Evolutionary conservation across 306 rosid genomes (phyloP), one percentile per base, ranked within the genome.

Genomic region (Cucurbita argyrosperma): DNA sequence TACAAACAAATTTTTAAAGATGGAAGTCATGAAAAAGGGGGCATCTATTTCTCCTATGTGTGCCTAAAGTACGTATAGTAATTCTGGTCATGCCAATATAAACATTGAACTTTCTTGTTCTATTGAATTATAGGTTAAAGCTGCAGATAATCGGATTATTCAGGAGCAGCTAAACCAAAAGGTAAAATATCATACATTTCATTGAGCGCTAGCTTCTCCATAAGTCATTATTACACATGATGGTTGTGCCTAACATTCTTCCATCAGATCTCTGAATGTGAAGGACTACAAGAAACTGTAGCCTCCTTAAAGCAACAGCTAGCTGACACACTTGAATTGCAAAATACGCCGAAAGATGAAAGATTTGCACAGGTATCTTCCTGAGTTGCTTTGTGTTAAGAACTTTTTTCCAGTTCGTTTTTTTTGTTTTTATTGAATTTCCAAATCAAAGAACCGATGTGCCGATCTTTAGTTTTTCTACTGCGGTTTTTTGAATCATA

Each of bases 161-260:
- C 96, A 91, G 80, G 99, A 95, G 78, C 97, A 95, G 82, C 96
- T 95, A 78, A 83, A 75, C 78, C 90, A 89, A 78, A 95, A 89
- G 96, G 99, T 91, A 79, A 37, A 38, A 56, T 71, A 71, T 55
- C 9, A 0, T 51, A 21, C 47, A 55, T 74, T 77, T 72, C 15
- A 47, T 69, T 3, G 45, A 69, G 19, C 38, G 19, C 38, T 21
- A 6, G 63, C 43, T 74, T 50, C 16, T 59, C 51, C 8, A 7
- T 76, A 37, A 23, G 7, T 62, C 52, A 59, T 72, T 69, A 23
- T 38, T 49, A 9, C 8, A 21, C 14, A 65, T 10, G 9, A 63
- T 77, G 35, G 73, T 1, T 76, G 23, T 79, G 49, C 71, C 83
- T 79, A 82, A 75, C 74, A 23, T 15, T 74, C 38, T 43, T 82